Percentiles rank a stretch among this genome's conserved stretches.
Evolutionary conservation across 805 yeast species (phyloP).

Genomic region (Dipodascus geniculatus): DNA sequence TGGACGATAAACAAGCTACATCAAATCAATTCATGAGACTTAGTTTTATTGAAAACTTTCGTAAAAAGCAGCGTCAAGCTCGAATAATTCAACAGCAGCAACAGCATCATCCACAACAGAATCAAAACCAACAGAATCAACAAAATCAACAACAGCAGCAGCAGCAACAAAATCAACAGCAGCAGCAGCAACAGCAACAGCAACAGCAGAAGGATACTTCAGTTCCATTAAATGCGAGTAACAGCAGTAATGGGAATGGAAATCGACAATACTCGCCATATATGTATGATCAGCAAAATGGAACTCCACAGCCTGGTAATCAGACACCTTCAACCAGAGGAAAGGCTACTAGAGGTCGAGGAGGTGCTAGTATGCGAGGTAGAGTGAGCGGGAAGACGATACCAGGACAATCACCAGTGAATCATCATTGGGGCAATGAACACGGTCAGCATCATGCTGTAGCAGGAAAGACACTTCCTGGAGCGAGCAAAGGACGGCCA

Average conservation of each 20-base stretch:
- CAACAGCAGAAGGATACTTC: constrained; percentile 11
- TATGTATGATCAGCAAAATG: not conserved
- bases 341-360: not conserved
- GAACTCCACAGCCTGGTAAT: not conserved
- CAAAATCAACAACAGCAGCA: constrained; percentile 9
- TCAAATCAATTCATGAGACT: constrained; percentile 69
- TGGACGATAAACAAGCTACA: constrained; percentile 38
- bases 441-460: not conserved
- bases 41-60: constrained; percentile 77
- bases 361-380: not conserved
- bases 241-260: constrained; percentile 19
- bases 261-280: not conserved
- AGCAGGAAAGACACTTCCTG: not conserved
- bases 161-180: constrained; percentile 7
- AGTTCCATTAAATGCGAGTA: constrained; percentile 19
- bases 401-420: not conserved
- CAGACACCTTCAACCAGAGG: not conserved
- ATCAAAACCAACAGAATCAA: constrained; percentile 7
- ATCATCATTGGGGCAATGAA: not conserved
- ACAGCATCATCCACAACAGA: constrained; percentile 5
- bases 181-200: constrained; percentile 10
- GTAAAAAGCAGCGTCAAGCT: constrained; percentile 45
- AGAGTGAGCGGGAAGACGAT: not conserved
- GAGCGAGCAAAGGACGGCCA: not conserved
- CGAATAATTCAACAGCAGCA: constrained; percentile 8